phyloP scores from a whole-genome alignment of 2,329 filamentous ascomycete species.

The Ophiostoma sp. region DNA sequence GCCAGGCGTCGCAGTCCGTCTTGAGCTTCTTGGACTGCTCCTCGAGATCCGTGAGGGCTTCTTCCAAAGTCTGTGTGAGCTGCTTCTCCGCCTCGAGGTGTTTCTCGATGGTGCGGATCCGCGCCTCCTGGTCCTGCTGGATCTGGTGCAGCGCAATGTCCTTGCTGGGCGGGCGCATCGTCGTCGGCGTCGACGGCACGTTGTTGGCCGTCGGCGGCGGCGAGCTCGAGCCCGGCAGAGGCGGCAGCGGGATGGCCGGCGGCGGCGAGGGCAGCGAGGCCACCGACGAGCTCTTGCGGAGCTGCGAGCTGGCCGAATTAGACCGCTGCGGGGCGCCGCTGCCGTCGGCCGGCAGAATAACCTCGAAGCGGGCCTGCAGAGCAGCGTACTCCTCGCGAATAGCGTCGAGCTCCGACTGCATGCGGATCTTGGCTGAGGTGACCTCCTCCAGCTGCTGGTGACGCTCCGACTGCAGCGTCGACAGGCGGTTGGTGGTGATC shows the following conservation, averaged over 20 bases:
- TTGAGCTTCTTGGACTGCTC: slow-evolving; percentile 89
- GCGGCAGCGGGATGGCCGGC: slow-evolving; percentile 92
- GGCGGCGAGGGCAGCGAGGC: slow-evolving; percentile 88
- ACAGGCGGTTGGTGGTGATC: slow-evolving; percentile 78
- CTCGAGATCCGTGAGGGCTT: slow-evolving; percentile 92
- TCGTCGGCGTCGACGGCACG: slow-evolving; percentile 54
- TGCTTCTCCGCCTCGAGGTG: slow-evolving; percentile 95
- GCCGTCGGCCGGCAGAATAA: slow-evolving; percentile 40
- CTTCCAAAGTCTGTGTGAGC: slow-evolving; percentile 90
- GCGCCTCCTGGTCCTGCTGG: slow-evolving; percentile 91
- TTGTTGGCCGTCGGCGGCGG: slow-evolving; percentile 45
- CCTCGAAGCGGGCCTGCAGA: slow-evolving; percentile 71
- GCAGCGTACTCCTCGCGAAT: slow-evolving; percentile 69
- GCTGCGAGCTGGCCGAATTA: slow-evolving; percentile 63
- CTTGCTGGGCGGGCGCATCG: slow-evolving; percentile 75
- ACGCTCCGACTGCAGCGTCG: slow-evolving; percentile 74
- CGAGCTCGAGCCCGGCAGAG: slow-evolving; percentile 66
- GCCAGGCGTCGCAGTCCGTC: slow-evolving; percentile 85
- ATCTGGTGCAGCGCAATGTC: slow-evolving; percentile 75
- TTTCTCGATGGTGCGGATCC: slow-evolving; percentile 94
- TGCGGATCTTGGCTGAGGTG: slow-evolving; percentile 60
- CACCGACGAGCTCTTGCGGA: slow-evolving; percentile 82
- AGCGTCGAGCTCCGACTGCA: slow-evolving; percentile 68
- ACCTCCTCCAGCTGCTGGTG: slow-evolving; percentile 77
- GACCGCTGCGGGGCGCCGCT: slow-evolving; percentile 50